Evolutionary conservation across 169 alveolate genomes (phyloP).

Genomic region (Blepharisma undulans): DNA sequence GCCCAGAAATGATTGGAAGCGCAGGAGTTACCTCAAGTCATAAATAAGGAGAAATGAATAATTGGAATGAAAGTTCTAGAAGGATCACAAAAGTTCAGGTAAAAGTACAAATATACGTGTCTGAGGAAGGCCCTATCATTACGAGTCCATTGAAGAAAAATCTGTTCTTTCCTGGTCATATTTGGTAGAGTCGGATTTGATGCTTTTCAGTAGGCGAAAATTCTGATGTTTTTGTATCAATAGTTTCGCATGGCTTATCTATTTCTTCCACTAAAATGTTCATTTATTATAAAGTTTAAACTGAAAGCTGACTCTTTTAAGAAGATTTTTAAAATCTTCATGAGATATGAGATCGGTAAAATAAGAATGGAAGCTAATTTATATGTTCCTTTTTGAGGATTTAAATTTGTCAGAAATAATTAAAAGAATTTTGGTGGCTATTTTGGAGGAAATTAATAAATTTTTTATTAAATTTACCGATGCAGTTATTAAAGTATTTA

Average conservation of each 20-base stretch:
- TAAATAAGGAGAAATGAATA: constrained; percentile 16
- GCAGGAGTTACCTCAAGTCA: constrained; percentile 9
- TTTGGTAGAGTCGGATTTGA: constrained; percentile 14
- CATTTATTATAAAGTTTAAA: neutral
- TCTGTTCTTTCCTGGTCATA: constrained; percentile 43
- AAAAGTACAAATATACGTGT: neutral
- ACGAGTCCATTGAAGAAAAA: constrained; percentile 22
- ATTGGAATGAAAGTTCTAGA: neutral
- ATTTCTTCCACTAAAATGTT: neutral
- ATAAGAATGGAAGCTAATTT: neutral
- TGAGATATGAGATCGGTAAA: neutral
- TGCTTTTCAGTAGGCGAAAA: neutral
- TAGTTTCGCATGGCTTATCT: neutral
- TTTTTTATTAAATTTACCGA: neutral
- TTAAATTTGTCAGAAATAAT: neutral
- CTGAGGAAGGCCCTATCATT: constrained; percentile 30
- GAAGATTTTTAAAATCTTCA: neutral
- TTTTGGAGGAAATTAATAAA: neutral
- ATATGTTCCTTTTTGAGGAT: neutral
- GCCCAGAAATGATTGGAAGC: neutral
- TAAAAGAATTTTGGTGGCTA: neutral
- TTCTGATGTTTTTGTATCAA: neutral
- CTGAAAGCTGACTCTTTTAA: neutral
- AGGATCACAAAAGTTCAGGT: neutral
- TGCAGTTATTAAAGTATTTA: neutral